A percentile compares a stretch with the other conserved stretches of the same genome.
These are phyloP conservation scores for Neurospora sp. DNA, from an alignment of 495 filamentous ascomycete species.

Conservation along the genomic window DNA sequence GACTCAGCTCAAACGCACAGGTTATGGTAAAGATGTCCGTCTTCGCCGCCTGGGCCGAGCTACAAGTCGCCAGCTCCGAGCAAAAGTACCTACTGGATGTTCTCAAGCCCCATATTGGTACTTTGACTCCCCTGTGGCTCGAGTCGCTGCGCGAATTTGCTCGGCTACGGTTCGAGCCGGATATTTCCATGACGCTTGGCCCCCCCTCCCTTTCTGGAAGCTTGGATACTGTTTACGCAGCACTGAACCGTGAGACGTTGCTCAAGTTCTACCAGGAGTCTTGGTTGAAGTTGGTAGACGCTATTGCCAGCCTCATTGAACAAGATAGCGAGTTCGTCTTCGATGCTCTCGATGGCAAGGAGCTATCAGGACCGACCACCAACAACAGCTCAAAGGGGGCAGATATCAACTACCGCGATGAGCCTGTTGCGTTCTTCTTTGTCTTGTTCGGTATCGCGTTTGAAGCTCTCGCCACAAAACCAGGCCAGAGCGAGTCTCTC, in stretches of 20 bases:
- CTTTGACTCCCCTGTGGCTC: conserved; percentile 85
- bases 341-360: conserved; percentile 86
- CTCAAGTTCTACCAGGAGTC: conserved; percentile 96
- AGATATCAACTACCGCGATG: conserved; percentile 94
- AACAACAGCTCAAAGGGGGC: conserved; percentile 45
- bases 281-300: conserved; percentile 93
- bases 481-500: conserved; percentile 55
- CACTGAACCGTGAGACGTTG: conserved; percentile 85
- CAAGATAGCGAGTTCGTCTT: conserved; percentile 97
- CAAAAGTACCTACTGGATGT: conserved; percentile 84
- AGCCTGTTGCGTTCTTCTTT: conserved; percentile 98
- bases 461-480: conserved; percentile 80
- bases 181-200: conserved; percentile 81
- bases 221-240: conserved; percentile 84
- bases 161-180: conserved; percentile 86
- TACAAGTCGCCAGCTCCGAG: conserved; percentile 92
- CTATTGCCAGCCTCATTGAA: conserved; percentile 93
- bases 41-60: conserved; percentile 96
- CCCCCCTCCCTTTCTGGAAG: conserved; percentile 64
- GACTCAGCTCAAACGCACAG: conserved; percentile 88
- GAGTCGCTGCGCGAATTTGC: conserved; percentile 91
- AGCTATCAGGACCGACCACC: conserved; percentile 37
- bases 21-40: conserved; percentile 98
- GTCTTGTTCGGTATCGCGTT: conserved; percentile 95
- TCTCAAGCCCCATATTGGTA: conserved; percentile 80